Evolutionary conservation across 176 grass and related monocot species (phyloP).

Genomic region (Areca catechu): DNA sequence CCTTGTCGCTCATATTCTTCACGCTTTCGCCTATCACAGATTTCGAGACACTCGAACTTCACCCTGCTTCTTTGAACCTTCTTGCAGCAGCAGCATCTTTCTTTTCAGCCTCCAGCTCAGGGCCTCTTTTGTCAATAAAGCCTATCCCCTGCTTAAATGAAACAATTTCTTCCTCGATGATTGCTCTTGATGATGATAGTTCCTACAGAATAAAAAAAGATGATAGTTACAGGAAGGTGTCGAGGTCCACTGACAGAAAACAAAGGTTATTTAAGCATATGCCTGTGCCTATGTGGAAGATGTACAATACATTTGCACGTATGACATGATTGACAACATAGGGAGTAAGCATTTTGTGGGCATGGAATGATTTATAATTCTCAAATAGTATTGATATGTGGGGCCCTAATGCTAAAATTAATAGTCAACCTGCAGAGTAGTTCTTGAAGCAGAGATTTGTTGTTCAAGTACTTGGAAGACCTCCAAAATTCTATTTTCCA

Average conservation of each 20-base stretch:
- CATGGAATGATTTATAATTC: too few species aligned
- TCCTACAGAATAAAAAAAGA: slow-evolving; percentile 46
- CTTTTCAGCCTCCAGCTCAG: slow-evolving; percentile 93
- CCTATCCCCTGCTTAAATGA: slow-evolving; percentile 60
- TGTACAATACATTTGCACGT: too few species aligned
- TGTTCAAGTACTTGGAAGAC: slow-evolving; percentile 72
- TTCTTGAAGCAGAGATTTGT: slow-evolving; percentile 78
- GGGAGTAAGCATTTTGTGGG: too few species aligned
- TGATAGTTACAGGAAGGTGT: slow-evolving; percentile 1
- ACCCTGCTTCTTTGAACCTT: slow-evolving; percentile 91
- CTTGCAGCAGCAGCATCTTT: slow-evolving; percentile 86
- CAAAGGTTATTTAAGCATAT: neutral
- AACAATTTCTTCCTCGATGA: slow-evolving; percentile 65
- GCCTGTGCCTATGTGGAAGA: too few species aligned
- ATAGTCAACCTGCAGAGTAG: slow-evolving; percentile 55
- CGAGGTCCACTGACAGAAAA: neutral
- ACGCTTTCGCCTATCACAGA: too few species aligned
- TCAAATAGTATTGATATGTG: too few species aligned
- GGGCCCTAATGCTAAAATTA: neutral
- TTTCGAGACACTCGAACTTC: too few species aligned
- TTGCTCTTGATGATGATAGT: slow-evolving; percentile 62
- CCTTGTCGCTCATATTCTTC: too few species aligned
- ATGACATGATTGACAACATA: too few species aligned
- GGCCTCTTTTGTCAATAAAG: slow-evolving; percentile 85
- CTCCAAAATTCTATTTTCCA: slow-evolving; percentile 69